Evolutionary conservation across 1,284 basidiomycete species (phyloP).

Genomic region (Agroathelia rolfsii): DNA sequence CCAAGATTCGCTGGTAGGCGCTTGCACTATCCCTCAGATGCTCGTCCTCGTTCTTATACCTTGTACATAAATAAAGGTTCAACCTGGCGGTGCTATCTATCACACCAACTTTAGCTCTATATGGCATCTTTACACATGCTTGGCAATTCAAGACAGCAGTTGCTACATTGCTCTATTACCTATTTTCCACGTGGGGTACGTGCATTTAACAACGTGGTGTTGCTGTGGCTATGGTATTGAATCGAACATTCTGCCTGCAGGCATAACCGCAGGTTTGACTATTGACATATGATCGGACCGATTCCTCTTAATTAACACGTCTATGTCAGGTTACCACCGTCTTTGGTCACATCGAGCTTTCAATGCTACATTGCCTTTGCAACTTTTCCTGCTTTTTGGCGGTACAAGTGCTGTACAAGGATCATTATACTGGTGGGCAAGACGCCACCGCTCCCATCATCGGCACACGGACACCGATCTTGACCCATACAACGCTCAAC

Average conservation of each 20-base stretch:
- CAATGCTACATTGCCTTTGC: conserved; percentile 75
- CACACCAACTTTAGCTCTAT: conserved; percentile 58
- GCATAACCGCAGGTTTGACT: conserved; percentile 67
- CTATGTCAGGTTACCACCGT: conserved; percentile 87
- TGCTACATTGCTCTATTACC: conserved; percentile 60
- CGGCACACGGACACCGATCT: conserved; percentile 93
- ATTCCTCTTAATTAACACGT: no score
- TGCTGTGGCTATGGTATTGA: no score
- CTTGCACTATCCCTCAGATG: no score
- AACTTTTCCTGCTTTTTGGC: conserved; percentile 69
- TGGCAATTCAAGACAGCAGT: conserved; percentile 41
- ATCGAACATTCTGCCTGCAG: conserved; percentile 18
- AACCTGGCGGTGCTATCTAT: no score
- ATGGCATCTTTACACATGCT: conserved; percentile 47
- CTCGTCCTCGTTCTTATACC: no score
- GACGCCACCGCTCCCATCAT: conserved; percentile 89
- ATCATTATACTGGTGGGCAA: conserved; percentile 92
- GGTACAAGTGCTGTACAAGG: conserved; percentile 86
- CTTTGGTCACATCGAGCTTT: conserved; percentile 90
- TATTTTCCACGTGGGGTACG: conserved; percentile 64
- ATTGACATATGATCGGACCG: no score
- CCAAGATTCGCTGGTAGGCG: no score
- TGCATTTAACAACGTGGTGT: no score
- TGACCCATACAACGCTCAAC: conserved; percentile 88
- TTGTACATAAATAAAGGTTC: no score